Evolutionary conservation across 2,329 filamentous ascomycete genomes (phyloP).

Genomic region (Xenoacremonium recifei): DNA sequence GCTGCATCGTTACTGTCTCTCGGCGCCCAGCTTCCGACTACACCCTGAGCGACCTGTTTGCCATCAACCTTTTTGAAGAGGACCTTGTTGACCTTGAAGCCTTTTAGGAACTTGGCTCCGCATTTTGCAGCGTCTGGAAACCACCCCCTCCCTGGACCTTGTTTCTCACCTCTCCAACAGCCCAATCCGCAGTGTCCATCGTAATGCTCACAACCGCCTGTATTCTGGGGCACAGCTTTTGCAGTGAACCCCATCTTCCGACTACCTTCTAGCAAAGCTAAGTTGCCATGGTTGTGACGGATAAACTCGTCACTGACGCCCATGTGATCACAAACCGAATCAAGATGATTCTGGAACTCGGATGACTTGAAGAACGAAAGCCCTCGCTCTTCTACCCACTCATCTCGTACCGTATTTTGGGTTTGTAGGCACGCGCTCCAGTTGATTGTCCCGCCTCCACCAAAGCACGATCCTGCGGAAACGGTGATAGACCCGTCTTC

Average conservation of each 20-base stretch:
- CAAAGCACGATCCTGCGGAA: conserved; percentile 67
- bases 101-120: conserved; percentile 74
- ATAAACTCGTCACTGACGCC: conserved; percentile 63
- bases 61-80: conserved; percentile 55
- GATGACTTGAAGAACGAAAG: conserved; percentile 69
- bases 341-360: conserved; percentile 69
- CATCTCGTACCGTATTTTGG: conserved; percentile 67
- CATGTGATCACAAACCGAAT: conserved; percentile 73
- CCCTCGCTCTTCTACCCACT: conserved; percentile 64
- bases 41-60: conserved; percentile 58
- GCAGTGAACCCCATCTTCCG: conserved; percentile 66
- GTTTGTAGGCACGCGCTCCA: conserved; percentile 64
- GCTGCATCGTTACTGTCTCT: background rate
- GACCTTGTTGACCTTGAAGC: conserved; percentile 65
- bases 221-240: conserved; percentile 71
- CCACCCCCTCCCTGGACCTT: conserved; percentile 70
- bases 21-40: conserved; percentile 69
- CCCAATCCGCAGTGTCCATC: conserved; percentile 58
- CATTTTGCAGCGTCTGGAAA: conserved; percentile 70
- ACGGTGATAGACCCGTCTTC: conserved; percentile 54
- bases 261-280: conserved; percentile 66
- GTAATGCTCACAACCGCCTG: conserved; percentile 61
- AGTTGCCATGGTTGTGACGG: conserved; percentile 66
- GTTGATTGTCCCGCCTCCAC: conserved; percentile 77
- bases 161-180: conserved; percentile 64